Conservation (phyloP, 2,329 filamentous ascomycete species). For the Tothia fuscella region DNA sequence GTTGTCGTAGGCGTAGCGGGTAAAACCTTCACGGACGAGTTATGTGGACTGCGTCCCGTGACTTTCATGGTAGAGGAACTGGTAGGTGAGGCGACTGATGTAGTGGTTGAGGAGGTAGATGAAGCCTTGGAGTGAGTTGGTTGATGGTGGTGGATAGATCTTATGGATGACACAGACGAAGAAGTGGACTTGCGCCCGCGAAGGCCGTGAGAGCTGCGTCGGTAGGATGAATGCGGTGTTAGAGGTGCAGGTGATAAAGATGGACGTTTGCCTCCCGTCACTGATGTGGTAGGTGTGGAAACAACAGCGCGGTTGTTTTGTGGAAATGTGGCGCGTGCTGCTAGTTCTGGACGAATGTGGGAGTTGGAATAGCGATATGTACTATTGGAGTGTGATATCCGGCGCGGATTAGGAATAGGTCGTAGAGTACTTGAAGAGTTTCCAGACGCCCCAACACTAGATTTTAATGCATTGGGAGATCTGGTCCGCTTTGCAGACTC, state of each 20-base stretch:
- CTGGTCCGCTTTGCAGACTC: conserved; percentile 53
- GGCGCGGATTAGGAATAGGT: conserved; percentile 13
- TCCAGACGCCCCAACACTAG: no score
- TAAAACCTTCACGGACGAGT: conserved; percentile 78
- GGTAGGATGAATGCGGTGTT: conserved; percentile 76
- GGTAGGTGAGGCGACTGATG: conserved; percentile 44
- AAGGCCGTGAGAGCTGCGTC: conserved; percentile 70
- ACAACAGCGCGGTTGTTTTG: conserved; percentile 31
- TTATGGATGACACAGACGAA: conserved; percentile 84
- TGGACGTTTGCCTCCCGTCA: conserved; percentile 40
- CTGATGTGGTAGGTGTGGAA: conserved; percentile 28
- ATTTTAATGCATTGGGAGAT: conserved; percentile 31
- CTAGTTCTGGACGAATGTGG: conserved; percentile 26
- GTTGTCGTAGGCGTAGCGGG: conserved; percentile 70
- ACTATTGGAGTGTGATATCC: conserved; percentile 23
- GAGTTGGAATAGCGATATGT: conserved; percentile 21
- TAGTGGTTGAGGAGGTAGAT: conserved; percentile 68
- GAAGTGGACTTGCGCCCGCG: conserved; percentile 91
- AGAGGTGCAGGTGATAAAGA: conserved; percentile 78
- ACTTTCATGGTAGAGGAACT: conserved; percentile 44
- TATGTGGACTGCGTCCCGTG: conserved; percentile 62
- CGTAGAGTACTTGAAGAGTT: conserved; percentile 9
- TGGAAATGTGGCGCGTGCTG: conserved; percentile 27
- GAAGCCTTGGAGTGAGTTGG: conserved; percentile 90
- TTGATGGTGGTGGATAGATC: conserved; percentile 77